Base-by-base conservation (phyloP, 352 stramenopile genomes). In the Saprolegnia diclina region DNA sequence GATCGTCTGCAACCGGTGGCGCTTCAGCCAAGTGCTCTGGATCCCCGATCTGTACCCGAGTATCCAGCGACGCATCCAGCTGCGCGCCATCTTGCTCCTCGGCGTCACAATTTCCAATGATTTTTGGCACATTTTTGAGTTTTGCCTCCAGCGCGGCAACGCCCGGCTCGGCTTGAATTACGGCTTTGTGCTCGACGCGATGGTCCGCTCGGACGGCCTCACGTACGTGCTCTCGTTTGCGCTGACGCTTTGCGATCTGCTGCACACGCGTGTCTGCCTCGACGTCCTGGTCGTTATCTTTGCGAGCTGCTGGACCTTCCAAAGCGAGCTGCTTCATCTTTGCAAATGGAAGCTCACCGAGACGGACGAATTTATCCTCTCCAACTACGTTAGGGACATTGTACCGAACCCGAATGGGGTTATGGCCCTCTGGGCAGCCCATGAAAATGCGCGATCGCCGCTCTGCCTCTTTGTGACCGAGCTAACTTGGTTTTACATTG, bases 21-120 rank as follows among this genome's bases (percentile, higher is more conserved):
- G 26, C 6, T 18, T 21, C 21, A 35, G 52, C n/a, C 9, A 24
- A 1, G n/a, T 35, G 9, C 9, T 64, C 18, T 64, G 56, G 56
- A 4, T 64, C 22, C 56, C 56, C 21, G 56, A 64, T 21, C 3
- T 64, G 22, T 64, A 64, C 26, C 56, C 56, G 18, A 22, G 32
- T 4, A 53, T 64, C 40, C 56, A 64, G 35, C 35, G 40, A 4
- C 3, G 56, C 16, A 38, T 22, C 18, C 9, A 19, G 9, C 16
- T 64, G 4, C 56, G 56, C 35, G 37, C 56, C 13, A 26, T 22
- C 32, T 22, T 64, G 19, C n/a, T 48, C 10, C 26, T 64, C 9
- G 18, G 13, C 3, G 37, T 10, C n/a, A 22, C 16, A 5, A 21
- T 52, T 16, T 52, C 52, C 18, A 26, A 16, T 11, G 2, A 29